Evolutionary conservation across 2,329 filamentous ascomycete species (phyloP).

Genomic region (Ceratocystis alfenasii): DNA sequence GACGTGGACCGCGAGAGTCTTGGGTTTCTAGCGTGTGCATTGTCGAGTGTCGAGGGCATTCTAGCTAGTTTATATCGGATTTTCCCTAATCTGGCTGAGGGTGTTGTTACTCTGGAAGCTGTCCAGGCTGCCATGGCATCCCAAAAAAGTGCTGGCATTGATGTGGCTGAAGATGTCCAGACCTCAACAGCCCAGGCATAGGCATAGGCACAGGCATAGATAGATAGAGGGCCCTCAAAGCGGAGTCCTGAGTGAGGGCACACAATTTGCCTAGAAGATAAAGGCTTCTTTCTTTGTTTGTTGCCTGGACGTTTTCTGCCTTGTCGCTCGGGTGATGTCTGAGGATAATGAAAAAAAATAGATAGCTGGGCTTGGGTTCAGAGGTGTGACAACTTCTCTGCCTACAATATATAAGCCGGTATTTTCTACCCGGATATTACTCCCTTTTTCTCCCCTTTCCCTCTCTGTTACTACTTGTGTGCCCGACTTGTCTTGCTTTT

Average conservation of each 20-base stretch:
- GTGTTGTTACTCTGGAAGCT: conserved; percentile 46
- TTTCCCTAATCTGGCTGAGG: conserved; percentile 37
- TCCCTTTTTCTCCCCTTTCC: neutral
- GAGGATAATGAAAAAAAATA: neutral
- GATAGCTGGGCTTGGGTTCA: neutral
- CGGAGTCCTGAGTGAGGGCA: neutral
- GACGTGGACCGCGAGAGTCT: conserved; percentile 90
- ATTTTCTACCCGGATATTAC: neutral
- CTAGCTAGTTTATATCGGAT: conserved; percentile 47
- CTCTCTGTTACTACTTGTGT: neutral
- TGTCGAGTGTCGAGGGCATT: conserved; percentile 67
- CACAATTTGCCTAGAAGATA: conserved; percentile 1
- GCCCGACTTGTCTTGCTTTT: too few relatives aligned
- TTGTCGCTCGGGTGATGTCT: neutral
- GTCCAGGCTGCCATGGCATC: conserved; percentile 34
- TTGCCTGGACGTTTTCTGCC: neutral
- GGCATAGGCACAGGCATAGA: neutral
- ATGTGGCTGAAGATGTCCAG: conserved; percentile 24
- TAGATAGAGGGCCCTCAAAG: too few relatives aligned
- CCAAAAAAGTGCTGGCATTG: neutral
- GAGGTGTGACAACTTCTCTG: neutral
- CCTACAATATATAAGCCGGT: conserved; percentile 1
- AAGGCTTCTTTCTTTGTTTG: neutral
- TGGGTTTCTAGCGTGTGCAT: conserved; percentile 77
- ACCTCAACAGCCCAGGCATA: neutral